Percentiles rank a stretch among this genome's conserved stretches.
Evolutionary conservation across 2,329 filamentous ascomycete genomes (phyloP).

Genomic region (Diplodia mutila): DNA sequence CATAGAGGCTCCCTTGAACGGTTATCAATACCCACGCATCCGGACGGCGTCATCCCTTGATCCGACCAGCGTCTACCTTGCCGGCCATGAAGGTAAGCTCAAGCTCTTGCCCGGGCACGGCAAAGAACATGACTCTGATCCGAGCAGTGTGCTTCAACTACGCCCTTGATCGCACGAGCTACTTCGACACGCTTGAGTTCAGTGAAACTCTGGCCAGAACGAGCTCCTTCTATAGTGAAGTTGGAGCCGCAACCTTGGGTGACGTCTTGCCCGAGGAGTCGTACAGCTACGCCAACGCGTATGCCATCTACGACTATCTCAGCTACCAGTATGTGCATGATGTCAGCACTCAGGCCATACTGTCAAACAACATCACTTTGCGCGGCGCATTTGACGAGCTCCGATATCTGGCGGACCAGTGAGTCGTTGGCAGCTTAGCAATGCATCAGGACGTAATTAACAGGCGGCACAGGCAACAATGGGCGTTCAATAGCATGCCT

Average conservation of each 20-base stretch:
- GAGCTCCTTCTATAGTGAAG: conserved; percentile 50
- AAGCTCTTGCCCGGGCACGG: too few relatives aligned
- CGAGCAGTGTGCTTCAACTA: conserved; percentile 30
- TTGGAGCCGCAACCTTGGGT: conserved; percentile 51
- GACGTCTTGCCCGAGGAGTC: conserved; percentile 43
- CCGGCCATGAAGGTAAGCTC: conserved; percentile 52
- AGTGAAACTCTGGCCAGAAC: conserved; percentile 43
- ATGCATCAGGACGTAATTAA: neutral
- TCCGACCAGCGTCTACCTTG: conserved; percentile 55
- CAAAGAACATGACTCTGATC: neutral
- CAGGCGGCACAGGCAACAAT: conserved; percentile 44
- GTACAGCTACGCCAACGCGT: conserved; percentile 57
- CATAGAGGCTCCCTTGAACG: conserved; percentile 54
- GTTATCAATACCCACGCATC: conserved; percentile 62
- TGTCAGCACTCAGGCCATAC: conserved; percentile 40
- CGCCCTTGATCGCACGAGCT: conserved; percentile 38
- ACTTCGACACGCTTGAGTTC: conserved; percentile 49
- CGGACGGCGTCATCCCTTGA: conserved; percentile 50
- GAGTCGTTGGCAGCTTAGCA: neutral
- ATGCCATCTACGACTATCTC: conserved; percentile 60
- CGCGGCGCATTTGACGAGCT: conserved; percentile 32
- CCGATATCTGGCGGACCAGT: conserved; percentile 31
- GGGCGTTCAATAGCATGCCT: conserved; percentile 43
- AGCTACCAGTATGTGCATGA: conserved; percentile 60
- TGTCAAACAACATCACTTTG: conserved; percentile 37